These are phyloP conservation scores for Lachancea quebecensis DNA, from an alignment of 805 yeast genomes.

Conservation along the genomic window DNA sequence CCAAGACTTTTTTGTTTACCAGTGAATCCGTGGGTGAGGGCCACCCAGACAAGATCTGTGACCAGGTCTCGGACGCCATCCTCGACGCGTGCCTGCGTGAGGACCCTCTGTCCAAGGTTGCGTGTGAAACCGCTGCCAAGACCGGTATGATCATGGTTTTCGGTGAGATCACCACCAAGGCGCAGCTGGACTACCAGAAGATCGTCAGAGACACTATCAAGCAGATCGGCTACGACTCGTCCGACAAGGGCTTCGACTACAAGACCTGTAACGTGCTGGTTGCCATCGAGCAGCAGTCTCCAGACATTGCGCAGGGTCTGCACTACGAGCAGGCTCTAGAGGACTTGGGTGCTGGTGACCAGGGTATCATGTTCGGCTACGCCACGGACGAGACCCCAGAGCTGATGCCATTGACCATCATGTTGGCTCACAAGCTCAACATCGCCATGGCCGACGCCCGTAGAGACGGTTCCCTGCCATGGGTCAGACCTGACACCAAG, in stretches of 20 bases:
- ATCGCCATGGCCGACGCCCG: constrained; percentile 95
- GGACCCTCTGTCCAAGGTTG: constrained; percentile 97
- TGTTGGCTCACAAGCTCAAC: constrained; percentile 93
- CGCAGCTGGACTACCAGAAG: constrained; percentile 92
- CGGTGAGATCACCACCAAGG: constrained; percentile 98
- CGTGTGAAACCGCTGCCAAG: constrained; percentile 98
- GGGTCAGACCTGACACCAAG: constrained; percentile 99
- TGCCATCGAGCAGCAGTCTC: constrained; percentile 98
- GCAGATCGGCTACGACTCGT: constrained; percentile 95
- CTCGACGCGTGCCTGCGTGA: constrained; percentile 93
- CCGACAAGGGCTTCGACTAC: constrained; percentile 97
- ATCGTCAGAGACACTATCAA: constrained; percentile 96
- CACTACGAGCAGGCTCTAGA: constrained; percentile 94
- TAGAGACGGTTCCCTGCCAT: constrained; percentile 86
- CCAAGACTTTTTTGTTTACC: constrained; percentile 53
- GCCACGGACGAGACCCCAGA: constrained; percentile 99
- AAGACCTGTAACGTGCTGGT: constrained; percentile 98
- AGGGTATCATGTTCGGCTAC: constrained; percentile 99
- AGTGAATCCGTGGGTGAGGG: constrained; percentile 93
- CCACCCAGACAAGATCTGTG: constrained; percentile 95
- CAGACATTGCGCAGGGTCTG: constrained; percentile 98
- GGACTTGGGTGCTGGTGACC: constrained; percentile 99
- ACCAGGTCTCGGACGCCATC: constrained; percentile 97
- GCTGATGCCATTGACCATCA: constrained; percentile 88
- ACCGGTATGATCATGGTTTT: constrained; percentile 99